phyloP scores from a whole-genome alignment of 495 filamentous ascomycete genomes.

The Sabuloglossum arenarium region DNA sequence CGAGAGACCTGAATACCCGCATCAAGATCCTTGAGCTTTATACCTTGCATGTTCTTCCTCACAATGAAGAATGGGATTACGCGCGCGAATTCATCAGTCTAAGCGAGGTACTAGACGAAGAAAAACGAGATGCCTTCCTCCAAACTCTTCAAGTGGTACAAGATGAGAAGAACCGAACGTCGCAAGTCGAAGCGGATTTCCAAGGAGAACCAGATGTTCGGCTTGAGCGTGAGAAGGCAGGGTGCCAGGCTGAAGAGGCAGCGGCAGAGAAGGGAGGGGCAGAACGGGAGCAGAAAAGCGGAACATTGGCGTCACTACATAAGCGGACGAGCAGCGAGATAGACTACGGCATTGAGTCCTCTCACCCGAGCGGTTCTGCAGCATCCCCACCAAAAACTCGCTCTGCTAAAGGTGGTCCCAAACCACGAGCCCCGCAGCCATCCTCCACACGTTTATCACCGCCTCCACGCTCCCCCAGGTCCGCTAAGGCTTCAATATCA shows the following conservation, averaged over 20 bases:
- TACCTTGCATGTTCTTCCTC: slow-evolving; percentile 73
- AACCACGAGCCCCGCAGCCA: background rate
- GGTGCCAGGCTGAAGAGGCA: slow-evolving; percentile 9
- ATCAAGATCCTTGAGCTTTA: slow-evolving; percentile 88
- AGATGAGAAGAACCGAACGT: slow-evolving; percentile 53
- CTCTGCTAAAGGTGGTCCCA: background rate
- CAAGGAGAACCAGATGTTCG: slow-evolving; percentile 41
- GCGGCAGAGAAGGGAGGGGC: background rate
- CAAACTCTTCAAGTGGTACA: slow-evolving; percentile 39
- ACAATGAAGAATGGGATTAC: slow-evolving; percentile 90
- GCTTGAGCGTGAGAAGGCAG: slow-evolving; percentile 35
- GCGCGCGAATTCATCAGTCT: slow-evolving; percentile 72
- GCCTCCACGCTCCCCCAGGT: background rate
- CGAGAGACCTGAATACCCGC: slow-evolving; percentile 39
- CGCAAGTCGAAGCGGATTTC: slow-evolving; percentile 39
- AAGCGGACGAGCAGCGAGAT: slow-evolving; percentile 29
- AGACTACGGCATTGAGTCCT: slow-evolving; percentile 31
- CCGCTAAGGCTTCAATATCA: background rate
- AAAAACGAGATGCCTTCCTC: slow-evolving; percentile 67
- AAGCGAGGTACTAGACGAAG: slow-evolving; percentile 74
- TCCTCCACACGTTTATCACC: background rate
- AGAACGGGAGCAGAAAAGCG: slow-evolving; percentile 32
- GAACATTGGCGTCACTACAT: slow-evolving; percentile 24
- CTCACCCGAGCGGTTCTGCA: background rate
- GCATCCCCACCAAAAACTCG: background rate